Conservation (phyloP, 75 land plant genomes). For the Picea sitchensis region DNA sequence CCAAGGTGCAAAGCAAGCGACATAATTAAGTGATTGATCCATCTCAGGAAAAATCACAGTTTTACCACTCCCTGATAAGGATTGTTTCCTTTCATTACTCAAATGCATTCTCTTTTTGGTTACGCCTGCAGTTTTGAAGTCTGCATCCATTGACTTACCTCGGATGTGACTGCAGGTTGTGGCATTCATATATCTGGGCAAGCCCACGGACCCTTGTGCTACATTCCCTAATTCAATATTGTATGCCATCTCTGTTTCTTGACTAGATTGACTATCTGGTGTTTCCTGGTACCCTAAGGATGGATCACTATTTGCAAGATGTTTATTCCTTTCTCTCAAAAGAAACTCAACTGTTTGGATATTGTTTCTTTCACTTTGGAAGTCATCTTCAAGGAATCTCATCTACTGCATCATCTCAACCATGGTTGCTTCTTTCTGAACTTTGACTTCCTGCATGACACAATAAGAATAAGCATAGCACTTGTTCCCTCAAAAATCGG, state of each 20-base stretch:
- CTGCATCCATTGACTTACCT: not conserved
- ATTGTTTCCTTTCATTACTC: not conserved
- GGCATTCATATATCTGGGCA: constrained; percentile 7
- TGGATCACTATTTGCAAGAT: too few relatives aligned
- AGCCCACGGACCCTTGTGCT: constrained; percentile 9
- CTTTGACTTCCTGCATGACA: not conserved
- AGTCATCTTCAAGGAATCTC: too few relatives aligned
- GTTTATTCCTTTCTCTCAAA: too few relatives aligned
- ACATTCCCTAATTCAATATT: constrained; percentile 9
- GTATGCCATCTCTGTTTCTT: not conserved
- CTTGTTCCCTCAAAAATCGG: not conserved
- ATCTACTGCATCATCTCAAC: not conserved
- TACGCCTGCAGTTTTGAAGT: not conserved
- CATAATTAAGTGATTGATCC: constrained; percentile 8
- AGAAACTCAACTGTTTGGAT: too few relatives aligned
- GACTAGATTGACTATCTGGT: not conserved
- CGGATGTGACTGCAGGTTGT: not conserved
- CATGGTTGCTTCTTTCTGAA: constrained; percentile 4
- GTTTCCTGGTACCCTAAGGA: too few relatives aligned
- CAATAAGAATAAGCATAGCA: not conserved
- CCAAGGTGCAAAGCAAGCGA: too few relatives aligned
- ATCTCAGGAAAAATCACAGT: constrained; percentile 4
- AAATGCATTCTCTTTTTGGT: not conserved
- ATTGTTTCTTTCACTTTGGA: too few relatives aligned
- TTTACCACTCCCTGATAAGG: constrained; percentile 6